Percentiles rank a stretch among this genome's conserved stretches.
Evolutionary conservation across 2,329 filamentous ascomycete species (phyloP).

Genomic region (Scedosporium minutisporum): DNA sequence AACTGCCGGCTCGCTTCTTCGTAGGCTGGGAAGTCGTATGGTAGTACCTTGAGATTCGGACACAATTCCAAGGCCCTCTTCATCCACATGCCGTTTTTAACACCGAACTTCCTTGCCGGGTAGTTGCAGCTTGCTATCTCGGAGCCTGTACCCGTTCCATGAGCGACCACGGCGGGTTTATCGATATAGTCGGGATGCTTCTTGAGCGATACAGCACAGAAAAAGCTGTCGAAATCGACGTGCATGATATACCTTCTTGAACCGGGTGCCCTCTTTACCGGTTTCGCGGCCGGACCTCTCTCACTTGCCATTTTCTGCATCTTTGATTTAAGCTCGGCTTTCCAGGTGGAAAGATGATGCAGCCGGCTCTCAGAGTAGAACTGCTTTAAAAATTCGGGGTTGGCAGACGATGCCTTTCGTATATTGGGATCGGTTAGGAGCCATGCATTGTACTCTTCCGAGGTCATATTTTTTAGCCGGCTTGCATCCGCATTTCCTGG

Average conservation of each 20-base stretch:
- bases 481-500: background rate
- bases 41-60: conserved; percentile 77
- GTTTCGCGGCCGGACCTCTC: conserved; percentile 38
- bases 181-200: conserved; percentile 64
- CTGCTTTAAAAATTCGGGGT: conserved; percentile 87
- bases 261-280: conserved; percentile 45
- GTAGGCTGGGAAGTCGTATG: conserved; percentile 91
- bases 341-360: conserved; percentile 94
- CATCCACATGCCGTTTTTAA: conserved; percentile 99
- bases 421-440: conserved; percentile 77
- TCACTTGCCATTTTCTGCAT: conserved; percentile 74
- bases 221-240: conserved; percentile 98
- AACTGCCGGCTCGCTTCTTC: conserved; percentile 84
- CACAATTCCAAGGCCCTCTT: conserved; percentile 75
- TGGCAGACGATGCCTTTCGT: conserved; percentile 80
- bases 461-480: conserved; percentile 58
- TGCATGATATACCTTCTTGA: conserved; percentile 78
- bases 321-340: conserved; percentile 81
- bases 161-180: conserved; percentile 81
- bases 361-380: conserved; percentile 92
- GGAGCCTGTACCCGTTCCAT: conserved; percentile 73
- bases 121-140: conserved; percentile 99
- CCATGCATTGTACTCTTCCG: conserved; percentile 85
- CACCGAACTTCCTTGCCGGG: conserved; percentile 69
- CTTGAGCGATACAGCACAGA: conserved; percentile 82